Evolutionary conservation across 2,329 filamentous ascomycete genomes (phyloP), one percentile per base, ranked within the genome.

Genomic region (Dryadomyces quercivorus): DNA sequence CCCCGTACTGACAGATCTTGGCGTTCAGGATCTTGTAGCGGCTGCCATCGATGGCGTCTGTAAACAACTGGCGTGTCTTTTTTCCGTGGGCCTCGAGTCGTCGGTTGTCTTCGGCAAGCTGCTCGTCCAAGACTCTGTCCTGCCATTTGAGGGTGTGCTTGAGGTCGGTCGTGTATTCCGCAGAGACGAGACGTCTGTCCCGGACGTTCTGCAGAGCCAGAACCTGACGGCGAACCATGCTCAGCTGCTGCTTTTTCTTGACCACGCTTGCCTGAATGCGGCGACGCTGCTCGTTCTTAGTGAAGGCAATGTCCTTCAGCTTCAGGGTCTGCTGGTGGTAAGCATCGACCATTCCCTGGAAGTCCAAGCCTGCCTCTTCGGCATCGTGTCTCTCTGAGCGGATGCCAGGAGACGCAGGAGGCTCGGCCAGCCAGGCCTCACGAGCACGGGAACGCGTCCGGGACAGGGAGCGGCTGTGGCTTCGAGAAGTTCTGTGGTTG

Each of bases 291-390:
- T 43, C 47, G 15, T 50, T 42, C 22, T 50, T 42, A 38, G 9
- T 13, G 13, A 26, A 13, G 51, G 42, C 34, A 31, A 48, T 48
- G 34, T 48, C 44, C n/a, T 38, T 42, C 9, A 53, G 45, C 36
- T 47, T 48, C 21, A 48, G 31, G 45, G 51, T 53, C 20, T 48
- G 44, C 51, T 53, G 18, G 51, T 53, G 51, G 36, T 48, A 53
- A 13, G 18, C 36, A 31, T 53, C 18, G 4, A 43, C 26, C 15
- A 51, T 51, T 6, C 18, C 50, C 10, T 22, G 4, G 3, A 44
- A 13, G 7, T 36, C 22, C n/a, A 45, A 21, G 26, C 26, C 22
- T 21, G 10, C n/a, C 2, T 16, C 21, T 10, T 34, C 16, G n/a
- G 9, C 5, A 16, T 13, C n/a, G n/a, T n/a, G n/a, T n/a, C n/a